Evolutionary conservation across 2,329 filamentous ascomycete species (phyloP).

Genomic region (Claviceps pusilla): DNA sequence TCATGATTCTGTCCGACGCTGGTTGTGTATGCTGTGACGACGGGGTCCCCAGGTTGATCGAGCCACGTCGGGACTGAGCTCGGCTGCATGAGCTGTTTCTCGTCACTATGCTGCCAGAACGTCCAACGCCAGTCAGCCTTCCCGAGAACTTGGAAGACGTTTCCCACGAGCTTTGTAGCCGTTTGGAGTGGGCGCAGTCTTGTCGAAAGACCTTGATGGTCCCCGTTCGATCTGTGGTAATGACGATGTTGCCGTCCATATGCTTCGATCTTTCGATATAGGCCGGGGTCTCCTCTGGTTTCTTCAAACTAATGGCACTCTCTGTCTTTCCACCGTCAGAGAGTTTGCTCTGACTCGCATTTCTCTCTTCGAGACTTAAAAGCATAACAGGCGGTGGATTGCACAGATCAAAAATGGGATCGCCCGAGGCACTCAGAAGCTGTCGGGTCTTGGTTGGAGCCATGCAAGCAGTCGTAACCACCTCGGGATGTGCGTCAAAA

Average conservation of each 20-base stretch:
- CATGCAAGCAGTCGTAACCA: slow-evolving; percentile 79
- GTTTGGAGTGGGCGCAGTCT: slow-evolving; percentile 75
- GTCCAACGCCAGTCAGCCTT: slow-evolving; percentile 41
- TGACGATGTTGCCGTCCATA: slow-evolving; percentile 71
- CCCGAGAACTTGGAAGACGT: slow-evolving; percentile 61
- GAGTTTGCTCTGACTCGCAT: slow-evolving; percentile 25
- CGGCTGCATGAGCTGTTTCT: slow-evolving; percentile 35
- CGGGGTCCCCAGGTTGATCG: slow-evolving; percentile 26
- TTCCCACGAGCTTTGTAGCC: slow-evolving; percentile 64
- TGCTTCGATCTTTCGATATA: slow-evolving; percentile 68
- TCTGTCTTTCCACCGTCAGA: slow-evolving; percentile 22
- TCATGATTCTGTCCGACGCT: slow-evolving; percentile 62
- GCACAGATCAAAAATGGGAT: slow-evolving; percentile 91
- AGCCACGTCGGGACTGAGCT: slow-evolving; percentile 37
- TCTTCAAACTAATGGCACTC: slow-evolving; percentile 20
- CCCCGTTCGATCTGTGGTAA: slow-evolving; percentile 78
- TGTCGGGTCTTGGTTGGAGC: slow-evolving; percentile 67
- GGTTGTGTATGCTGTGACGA: slow-evolving; percentile 16
- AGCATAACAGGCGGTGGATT: slow-evolving; percentile 84
- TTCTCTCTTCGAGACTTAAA: slow-evolving; percentile 53
- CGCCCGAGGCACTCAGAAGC: slow-evolving; percentile 64
- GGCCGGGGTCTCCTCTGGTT: slow-evolving; percentile 54
- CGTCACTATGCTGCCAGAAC: slow-evolving; percentile 41
- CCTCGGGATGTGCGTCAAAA: slow-evolving; percentile 78
- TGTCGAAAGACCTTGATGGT: slow-evolving; percentile 90